Evolutionary conservation across 371 early-diverging fungal species (phyloP), one percentile per base, ranked within the genome.

Genomic region (Mucor velutinosus): DNA sequence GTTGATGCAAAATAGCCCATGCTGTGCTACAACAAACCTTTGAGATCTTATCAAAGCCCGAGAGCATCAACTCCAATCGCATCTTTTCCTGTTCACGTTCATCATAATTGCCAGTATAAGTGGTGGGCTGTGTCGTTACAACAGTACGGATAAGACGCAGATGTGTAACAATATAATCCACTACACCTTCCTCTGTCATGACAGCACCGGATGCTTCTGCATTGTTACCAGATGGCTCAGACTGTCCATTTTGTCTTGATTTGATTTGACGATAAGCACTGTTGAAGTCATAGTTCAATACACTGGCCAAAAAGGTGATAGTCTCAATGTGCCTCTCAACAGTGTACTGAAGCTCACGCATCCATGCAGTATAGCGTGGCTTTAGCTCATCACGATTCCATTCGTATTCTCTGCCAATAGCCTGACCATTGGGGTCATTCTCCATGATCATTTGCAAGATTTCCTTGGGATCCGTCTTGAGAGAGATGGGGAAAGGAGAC

Each of bases 181-280:
- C 80, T 1, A 84, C 84, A 5, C 84, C 84, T 67, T 84, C 84
- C 62, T 84, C 84, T 29, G 79, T 79, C 84, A 84, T 84, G 19
- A 84, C 82, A 10, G 71, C 55, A 17, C 74, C 76, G 5, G 64
- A 25, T 19, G 66, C 62, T 4, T 72, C 71, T 2, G 62, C 29
- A 5, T 67, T 41, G 4, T 37, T 29, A 51, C 33, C 47, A 17
- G 60, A 23, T 8, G 61, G 8, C 6, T 65, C 57, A 10, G 49
- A 29, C 58, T 62, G 66, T 12, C 51, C 51, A 29, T 61, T 59
- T 17, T 73, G 74, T 49, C 69, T 72, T 17, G 70, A 29, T 30
- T 76, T 74, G 2, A 81, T 67, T 41, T 84, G 84, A 17, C 77
- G 69, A 51, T 78, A 81, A 0, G 80, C 82, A 62, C 84, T 84